Evolutionary conservation across 805 yeast species (phyloP), one percentile per base, ranked within the genome.

Genomic region (Ogataea populi-albae): DNA sequence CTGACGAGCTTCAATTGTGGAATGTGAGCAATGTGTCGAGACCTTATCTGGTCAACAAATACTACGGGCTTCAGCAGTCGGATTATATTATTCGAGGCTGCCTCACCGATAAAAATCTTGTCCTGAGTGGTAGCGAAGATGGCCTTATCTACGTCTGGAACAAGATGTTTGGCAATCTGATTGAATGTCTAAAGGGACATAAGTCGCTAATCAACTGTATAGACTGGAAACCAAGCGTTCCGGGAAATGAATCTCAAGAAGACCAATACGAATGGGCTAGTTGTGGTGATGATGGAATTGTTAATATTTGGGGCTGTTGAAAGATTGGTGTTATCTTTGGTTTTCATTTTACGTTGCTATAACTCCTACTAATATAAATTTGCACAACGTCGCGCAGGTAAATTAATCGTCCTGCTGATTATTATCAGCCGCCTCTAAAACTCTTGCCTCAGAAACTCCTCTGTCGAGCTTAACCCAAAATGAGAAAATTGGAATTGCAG

Each of bases 101-200:
- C 46, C 80, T 87, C 54, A 94, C 95, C 0, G 69, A 76, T 41
- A 91, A 85, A 47, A 78, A 79, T 43, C 64, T 85, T 33, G 73
- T 86, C 0, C 62, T 81, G n/a, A 77, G 87, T 46, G 96, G 96
- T 1, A 77, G 89, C 29, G 94, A 85, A 52, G 94, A 88, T 57
- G 87, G 87, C 0, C 66, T 72, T 35, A 69, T 86, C 3, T 86
- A 79, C 54, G 65, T 88, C 2, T 87, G 95, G 95, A 84, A 84
- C 51, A 68, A 81, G 15, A 69, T 71, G 31, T 79, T 79, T 17
- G 88, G 93, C 5, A 79, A 79, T 39, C 65, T 86, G 17, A 62
- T 88, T 3, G 71, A 73, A 4, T 65, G 76, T 10, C 61, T 84
- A 15, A 67, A 73, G 26, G 91, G 80, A 2, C 95, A 86, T 55